phyloP scores from a whole-genome alignment of 805 yeast species.

The Metschnikowia peoriensis region DNA sequence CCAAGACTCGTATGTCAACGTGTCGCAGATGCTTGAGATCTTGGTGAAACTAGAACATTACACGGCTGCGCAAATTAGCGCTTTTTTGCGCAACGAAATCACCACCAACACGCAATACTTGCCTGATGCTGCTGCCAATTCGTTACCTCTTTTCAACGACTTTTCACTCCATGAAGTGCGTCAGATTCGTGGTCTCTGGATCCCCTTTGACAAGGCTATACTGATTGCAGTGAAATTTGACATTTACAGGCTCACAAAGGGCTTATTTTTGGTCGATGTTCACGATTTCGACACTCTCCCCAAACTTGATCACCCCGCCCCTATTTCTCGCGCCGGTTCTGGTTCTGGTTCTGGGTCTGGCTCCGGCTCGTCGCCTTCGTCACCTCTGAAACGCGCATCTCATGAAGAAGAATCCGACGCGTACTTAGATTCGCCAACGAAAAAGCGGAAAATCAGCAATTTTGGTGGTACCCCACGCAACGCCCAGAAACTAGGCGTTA shows the following conservation, averaged over 20 bases:
- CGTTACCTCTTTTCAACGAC: constrained; percentile 26
- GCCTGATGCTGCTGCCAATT: constrained; percentile 19
- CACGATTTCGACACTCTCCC: constrained; percentile 43
- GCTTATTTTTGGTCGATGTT: constrained; percentile 41
- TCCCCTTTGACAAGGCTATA: constrained; percentile 45
- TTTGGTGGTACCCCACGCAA: not conserved
- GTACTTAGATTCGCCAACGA: constrained; percentile 36
- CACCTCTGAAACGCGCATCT: constrained; percentile 4
- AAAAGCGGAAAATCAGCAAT: constrained; percentile 26
- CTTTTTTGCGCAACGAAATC: constrained; percentile 34
- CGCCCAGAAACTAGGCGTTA: not conserved
- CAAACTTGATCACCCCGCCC: constrained; percentile 6
- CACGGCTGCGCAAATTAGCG: constrained; percentile 26
- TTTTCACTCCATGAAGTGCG: constrained; percentile 27
- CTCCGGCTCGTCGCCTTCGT: not conserved
- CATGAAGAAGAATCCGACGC: constrained; percentile 21
- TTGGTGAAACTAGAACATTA: constrained; percentile 29
- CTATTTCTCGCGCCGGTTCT: not conserved
- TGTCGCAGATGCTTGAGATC: constrained; percentile 36
- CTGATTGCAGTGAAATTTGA: constrained; percentile 38
- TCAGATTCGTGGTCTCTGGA: constrained; percentile 38
- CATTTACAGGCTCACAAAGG: constrained; percentile 36
- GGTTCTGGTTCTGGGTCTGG: not conserved
- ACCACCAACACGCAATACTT: constrained; percentile 31
- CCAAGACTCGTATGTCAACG: constrained; percentile 41